Evolutionary conservation across 495 filamentous ascomycete species (phyloP).

Genomic region (Xylaria curta): DNA sequence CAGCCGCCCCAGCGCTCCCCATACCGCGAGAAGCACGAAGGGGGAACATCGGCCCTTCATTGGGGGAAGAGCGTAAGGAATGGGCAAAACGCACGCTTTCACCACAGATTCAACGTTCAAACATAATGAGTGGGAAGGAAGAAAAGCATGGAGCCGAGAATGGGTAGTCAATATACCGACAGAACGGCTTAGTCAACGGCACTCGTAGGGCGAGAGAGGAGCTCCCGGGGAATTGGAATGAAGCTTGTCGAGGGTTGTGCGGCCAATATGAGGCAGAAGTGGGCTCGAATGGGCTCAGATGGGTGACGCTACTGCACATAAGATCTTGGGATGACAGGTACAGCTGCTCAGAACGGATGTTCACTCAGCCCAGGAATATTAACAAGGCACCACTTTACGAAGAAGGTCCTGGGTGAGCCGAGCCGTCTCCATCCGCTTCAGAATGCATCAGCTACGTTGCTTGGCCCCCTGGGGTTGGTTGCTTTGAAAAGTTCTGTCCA

Average conservation of each 20-base stretch:
- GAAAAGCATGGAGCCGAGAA: conserved; percentile 23
- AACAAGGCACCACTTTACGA: not conserved
- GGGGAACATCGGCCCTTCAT: conserved; percentile 41
- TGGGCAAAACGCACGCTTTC: conserved; percentile 28
- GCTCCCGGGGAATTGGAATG: conserved; percentile 18
- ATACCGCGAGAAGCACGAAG: conserved; percentile 39
- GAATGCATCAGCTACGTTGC: not conserved
- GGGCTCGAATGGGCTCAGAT: conserved; percentile 16
- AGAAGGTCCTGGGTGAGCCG: conserved; percentile 2
- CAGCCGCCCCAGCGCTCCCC: conserved; percentile 33
- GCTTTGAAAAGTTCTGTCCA: conserved; percentile 1
- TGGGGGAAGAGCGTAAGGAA: conserved; percentile 34
- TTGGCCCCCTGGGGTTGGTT: conserved; percentile 9
- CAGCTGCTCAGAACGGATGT: not conserved
- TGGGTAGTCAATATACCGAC: conserved; percentile 11
- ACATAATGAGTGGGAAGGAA: conserved; percentile 31
- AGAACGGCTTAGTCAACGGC: conserved; percentile 17
- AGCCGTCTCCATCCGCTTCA: not conserved
- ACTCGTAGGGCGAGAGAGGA: conserved; percentile 13
- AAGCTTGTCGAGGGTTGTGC: not conserved
- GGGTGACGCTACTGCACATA: conserved; percentile 26
- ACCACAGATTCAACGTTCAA: conserved; percentile 27
- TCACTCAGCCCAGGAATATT: conserved; percentile 14
- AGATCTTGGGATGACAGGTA: conserved; percentile 19
- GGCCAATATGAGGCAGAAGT: conserved; percentile 6